Conservation (phyloP, 805 yeast species). For the Candida succiphila region DNA sequence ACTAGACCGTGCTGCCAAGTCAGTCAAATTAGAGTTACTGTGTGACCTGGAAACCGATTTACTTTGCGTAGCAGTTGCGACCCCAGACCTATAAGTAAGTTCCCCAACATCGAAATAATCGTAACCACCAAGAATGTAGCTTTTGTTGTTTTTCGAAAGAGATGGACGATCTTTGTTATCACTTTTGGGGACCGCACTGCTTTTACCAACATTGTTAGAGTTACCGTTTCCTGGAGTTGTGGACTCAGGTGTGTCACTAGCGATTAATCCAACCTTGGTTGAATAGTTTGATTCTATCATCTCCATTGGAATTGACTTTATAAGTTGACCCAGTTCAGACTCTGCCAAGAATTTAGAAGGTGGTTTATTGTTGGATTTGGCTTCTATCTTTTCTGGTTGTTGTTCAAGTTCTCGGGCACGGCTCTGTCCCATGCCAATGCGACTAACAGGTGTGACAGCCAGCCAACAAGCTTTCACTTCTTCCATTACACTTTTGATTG, state of each 20-base stretch:
- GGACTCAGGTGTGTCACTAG: slow-evolving; percentile 3
- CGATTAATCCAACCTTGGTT: slow-evolving; percentile 2
- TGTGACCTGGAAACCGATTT: slow-evolving; percentile 17
- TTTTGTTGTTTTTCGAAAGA: slow-evolving; percentile 1
- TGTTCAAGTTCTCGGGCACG: slow-evolving; percentile 15
- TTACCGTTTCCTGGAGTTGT: neutral
- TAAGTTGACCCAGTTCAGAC: slow-evolving; percentile 15
- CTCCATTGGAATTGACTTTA: slow-evolving; percentile 23
- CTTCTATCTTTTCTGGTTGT: slow-evolving; percentile 2
- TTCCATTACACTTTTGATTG: slow-evolving; percentile 38
- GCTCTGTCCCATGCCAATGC: slow-evolving; percentile 3
- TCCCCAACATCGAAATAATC: slow-evolving; percentile 54
- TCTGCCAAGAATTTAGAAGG: slow-evolving; percentile 2
- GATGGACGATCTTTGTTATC: neutral
- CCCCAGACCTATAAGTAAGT: slow-evolving; percentile 34
- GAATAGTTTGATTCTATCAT: slow-evolving; percentile 20
- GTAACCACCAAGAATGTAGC: slow-evolving; percentile 43
- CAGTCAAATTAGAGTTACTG: slow-evolving; percentile 11
- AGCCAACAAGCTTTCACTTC: slow-evolving; percentile 31
- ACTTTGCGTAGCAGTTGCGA: slow-evolving; percentile 17
- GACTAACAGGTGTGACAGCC: slow-evolving; percentile 3
- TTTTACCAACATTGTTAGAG: too few relatives aligned
- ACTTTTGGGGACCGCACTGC: too few relatives aligned
- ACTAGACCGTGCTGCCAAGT: too few relatives aligned
- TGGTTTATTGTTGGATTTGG: neutral